These are phyloP conservation scores for Plasmodium fragile DNA, from an alignment of 169 alveolate species.

Conservation along the genomic window DNA sequence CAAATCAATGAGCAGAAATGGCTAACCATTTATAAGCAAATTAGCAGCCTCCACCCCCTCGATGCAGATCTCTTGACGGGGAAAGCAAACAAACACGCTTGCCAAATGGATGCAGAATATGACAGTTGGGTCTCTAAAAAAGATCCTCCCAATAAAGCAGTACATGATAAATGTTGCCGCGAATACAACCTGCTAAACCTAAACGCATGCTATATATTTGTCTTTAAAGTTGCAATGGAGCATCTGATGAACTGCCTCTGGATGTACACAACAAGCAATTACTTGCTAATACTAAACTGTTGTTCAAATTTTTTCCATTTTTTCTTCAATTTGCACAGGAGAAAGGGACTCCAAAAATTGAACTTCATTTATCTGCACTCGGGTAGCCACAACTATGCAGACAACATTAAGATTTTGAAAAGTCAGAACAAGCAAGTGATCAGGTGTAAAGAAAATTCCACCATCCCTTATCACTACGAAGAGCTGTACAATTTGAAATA, in stretches of 20 bases:
- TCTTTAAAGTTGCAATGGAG: not conserved
- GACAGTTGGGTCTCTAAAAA: not conserved
- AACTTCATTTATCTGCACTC: slow-evolving; percentile 49
- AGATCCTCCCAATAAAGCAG: not conserved
- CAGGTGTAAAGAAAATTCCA: not conserved
- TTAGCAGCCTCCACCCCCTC: slow-evolving; percentile 1
- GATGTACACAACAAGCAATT: slow-evolving; percentile 13
- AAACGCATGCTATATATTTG: slow-evolving; percentile 14
- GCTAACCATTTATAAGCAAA: slow-evolving; percentile 40
- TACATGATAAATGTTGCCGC: not conserved
- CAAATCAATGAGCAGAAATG: slow-evolving; percentile 39
- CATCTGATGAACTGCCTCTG: slow-evolving; percentile 15
- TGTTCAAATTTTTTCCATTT: slow-evolving; percentile 36
- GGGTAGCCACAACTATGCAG: not conserved
- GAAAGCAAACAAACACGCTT: not conserved
- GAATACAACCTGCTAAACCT: slow-evolving; percentile 40
- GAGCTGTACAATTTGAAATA: slow-evolving; percentile 47
- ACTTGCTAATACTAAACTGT: slow-evolving; percentile 17
- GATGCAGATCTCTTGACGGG: not conserved
- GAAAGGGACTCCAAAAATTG: slow-evolving; percentile 1
- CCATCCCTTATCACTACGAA: slow-evolving; percentile 20
- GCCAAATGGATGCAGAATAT: not conserved
- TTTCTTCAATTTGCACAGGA: slow-evolving; percentile 38
- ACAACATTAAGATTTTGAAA: slow-evolving; percentile 24
- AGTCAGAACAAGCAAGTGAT: not conserved